phyloP scores from a whole-genome alignment of 257 asterid species.

The Nicotiana knightiana region DNA sequence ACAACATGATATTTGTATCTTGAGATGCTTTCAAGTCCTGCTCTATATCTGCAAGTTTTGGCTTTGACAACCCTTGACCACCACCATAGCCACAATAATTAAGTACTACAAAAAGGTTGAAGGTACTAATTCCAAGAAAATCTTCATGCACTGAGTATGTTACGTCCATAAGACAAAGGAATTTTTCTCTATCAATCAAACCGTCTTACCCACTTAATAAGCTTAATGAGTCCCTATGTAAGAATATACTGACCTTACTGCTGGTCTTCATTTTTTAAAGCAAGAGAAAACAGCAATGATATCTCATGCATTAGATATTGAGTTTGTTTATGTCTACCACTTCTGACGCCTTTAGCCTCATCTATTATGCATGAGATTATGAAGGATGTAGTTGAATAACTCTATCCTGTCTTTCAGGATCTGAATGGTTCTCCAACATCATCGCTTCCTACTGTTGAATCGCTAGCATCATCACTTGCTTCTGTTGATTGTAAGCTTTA shows the following conservation, averaged over 20 bases:
- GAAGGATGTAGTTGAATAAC: background rate
- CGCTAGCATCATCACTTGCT: background rate
- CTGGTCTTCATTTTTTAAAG: background rate
- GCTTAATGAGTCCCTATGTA: conserved; percentile 12
- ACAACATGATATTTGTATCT: background rate
- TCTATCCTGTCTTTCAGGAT: conserved; percentile 40
- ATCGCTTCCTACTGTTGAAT: background rate
- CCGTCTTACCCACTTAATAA: conserved; percentile 18
- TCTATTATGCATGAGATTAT: background rate
- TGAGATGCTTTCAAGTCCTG: background rate
- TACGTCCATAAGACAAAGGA: background rate
- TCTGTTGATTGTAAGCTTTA: conserved; percentile 44
- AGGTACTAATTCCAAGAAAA: background rate
- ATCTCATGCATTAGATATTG: background rate
- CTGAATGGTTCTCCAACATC: conserved; percentile 32
- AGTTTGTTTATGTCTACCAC: background rate
- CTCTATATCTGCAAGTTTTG: background rate
- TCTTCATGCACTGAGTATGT: background rate
- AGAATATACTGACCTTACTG: background rate
- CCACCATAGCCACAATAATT: background rate
- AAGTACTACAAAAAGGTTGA: background rate
- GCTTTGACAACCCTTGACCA: background rate
- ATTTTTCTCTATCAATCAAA: background rate
- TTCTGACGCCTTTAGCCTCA: background rate
- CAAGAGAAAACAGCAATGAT: background rate